Base-by-base conservation (phyloP, 2,329 filamentous ascomycete species). In the Pseudopithomyces chartarum region DNA sequence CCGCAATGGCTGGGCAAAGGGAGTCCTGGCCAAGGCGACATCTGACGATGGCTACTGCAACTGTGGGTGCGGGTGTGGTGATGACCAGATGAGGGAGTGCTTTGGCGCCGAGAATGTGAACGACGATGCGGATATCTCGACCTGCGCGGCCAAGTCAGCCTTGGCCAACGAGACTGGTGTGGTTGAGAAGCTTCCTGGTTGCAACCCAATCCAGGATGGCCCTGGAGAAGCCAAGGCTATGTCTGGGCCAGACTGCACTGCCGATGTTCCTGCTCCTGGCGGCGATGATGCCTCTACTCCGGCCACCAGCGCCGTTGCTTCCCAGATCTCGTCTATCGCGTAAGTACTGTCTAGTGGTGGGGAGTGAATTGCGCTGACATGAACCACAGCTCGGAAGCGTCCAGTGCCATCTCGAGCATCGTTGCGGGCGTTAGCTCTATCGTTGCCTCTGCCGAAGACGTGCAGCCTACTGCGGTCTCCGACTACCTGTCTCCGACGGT, bases 161-260 rank as follows among this genome's bases (percentile, higher is more conserved):
- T 63, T 60, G 3, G 56, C 58, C 2, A 63, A 69, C 2, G 63
- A 66, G 34, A 36, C 38, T 8, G 46, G 57, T 17, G 59, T 63
- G 19, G 46, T 75, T 6, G 64, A 73, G 13, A 67, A 65, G 52
- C 71, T 76, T 7, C 74, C 74, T 34, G 74, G 74, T 20, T 76
- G 74, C 67, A 76, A 76, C 54, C 72, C 74, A n/a, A 54, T 76
- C 26, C 74, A 76, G 57, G 59, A 63, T 47, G 74, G 74, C 2
- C 74, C 74, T 40, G 69, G 64, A 20, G 58, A 56, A 26, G 74
- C 74, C 15, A 74, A 67, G 7, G 22, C 33, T 7, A 68, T 53
- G 23, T 60, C 67, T 53, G 73, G 71, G 8, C 58, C 64, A 17
- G 67, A 62, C 15, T 75, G 71, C 55, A 60, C 54, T 38, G 66